phyloP scores from a whole-genome alignment of 768 basidiomycete genomes.

The Boletus sensibilis region DNA sequence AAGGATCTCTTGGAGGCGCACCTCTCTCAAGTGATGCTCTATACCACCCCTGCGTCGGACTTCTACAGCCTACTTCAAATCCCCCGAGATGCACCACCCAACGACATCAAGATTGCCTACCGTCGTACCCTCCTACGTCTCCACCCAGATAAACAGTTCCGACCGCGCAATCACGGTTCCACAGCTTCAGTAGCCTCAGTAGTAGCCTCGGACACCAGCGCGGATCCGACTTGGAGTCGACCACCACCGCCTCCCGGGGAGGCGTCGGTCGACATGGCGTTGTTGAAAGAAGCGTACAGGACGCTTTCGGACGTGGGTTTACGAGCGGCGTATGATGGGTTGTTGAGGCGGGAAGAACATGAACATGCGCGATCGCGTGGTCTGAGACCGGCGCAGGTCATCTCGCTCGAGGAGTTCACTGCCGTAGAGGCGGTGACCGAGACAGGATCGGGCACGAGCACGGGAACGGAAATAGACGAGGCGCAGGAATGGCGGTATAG shows the following conservation, averaged over 20 bases:
- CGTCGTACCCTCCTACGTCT: conserved; percentile 59
- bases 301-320: conserved; percentile 52
- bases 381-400: conserved; percentile 71
- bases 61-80: conserved; percentile 63
- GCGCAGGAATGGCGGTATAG: conserved; percentile 48
- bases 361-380: conserved; percentile 21
- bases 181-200: background rate
- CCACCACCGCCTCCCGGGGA: background rate
- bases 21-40: background rate
- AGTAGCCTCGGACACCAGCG: conserved; percentile 24
- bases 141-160: conserved; percentile 60
- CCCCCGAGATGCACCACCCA: conserved; percentile 44
- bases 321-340: conserved; percentile 52
- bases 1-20: background rate
- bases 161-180: conserved; percentile 16
- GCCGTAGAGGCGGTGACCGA: background rate
- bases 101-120: conserved; percentile 69
- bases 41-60: conserved; percentile 31
- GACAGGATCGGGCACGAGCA: background rate
- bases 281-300: conserved; percentile 66
- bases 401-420: conserved; percentile 74
- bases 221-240: background rate
- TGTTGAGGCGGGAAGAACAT: conserved; percentile 9
- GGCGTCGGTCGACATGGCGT: conserved; percentile 43
- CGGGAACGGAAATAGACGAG: conserved; percentile 36